Base-by-base conservation (phyloP, 371 early-diverging fungal species). In the Caulochytrium protostelioides region DNA sequence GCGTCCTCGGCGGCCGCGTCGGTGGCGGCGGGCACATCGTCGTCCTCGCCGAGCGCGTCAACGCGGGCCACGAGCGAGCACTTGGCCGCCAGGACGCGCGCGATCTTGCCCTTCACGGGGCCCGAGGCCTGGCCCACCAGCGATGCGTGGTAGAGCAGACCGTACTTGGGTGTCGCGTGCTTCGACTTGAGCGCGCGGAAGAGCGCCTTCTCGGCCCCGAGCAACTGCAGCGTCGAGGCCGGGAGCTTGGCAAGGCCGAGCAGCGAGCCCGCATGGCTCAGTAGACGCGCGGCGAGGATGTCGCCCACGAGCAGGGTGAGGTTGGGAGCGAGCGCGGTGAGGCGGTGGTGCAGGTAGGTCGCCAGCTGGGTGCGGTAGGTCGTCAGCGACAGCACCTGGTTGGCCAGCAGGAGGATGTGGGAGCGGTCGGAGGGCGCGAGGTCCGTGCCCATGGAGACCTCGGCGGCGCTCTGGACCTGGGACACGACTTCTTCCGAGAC, bases 181-280 rank as follows among this genome's bases (percentile, higher is more conserved):
- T 76, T 76, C 25, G 83, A 90, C 71, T 98, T 98, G 44, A 98
- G 65, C 16, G 97, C 91, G 43, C 90, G 55, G 78, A 90, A 92
- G 27, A 92, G 76, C 19, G 95, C 92, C 73, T 95, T 95, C 57
- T 98, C 99, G 34, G 99, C 97, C 49, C 99, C 99, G 18, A 98
- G 65, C 47, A 98, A 85, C 68, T 98, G 97, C 22, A 98, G 74
- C 20, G 99, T 98, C 13, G 85, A 84, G 29, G 97, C 89, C 23
- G 99, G 97, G 52, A 78, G 83, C 65, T 97, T 95, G 42, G 83
- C 72, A 30, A 97, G 65, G 65, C 94, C 95, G 35, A 85, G 80
- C 46, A 98, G 57, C n/a, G 83, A 80, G 38, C 97, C 97, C 29
- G 92, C 91, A 53, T 91, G 89, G 5, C 85, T 67, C 54, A 98